These are phyloP conservation scores for Talaromyces funiculosus DNA, from an alignment of 2,329 filamentous ascomycete species.

Conservation along the genomic window DNA sequence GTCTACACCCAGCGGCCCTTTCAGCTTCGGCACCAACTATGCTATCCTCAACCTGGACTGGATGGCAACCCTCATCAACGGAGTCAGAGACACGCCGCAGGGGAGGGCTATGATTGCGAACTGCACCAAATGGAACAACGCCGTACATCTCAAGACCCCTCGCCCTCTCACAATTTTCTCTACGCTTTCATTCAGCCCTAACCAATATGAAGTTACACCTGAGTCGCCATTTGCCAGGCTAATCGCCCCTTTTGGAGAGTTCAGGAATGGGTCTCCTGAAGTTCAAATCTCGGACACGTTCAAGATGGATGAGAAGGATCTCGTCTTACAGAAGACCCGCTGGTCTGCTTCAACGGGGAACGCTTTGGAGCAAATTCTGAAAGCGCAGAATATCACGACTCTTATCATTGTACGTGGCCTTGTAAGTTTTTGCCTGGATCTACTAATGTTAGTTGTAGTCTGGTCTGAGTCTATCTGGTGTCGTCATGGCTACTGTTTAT, in stretches of 20 bases:
- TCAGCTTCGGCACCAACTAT: slow-evolving; percentile 31
- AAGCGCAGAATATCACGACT: slow-evolving; percentile 36
- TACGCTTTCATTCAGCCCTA: slow-evolving; percentile 33
- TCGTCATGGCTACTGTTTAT: slow-evolving; percentile 41
- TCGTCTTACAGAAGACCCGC: slow-evolving; percentile 39
- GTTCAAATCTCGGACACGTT: slow-evolving; percentile 33
- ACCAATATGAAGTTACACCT: slow-evolving; percentile 30
- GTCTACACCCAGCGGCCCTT: not conserved
- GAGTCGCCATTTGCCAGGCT: slow-evolving; percentile 32
- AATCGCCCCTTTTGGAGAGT: slow-evolving; percentile 23
- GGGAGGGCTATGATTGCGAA: slow-evolving; percentile 32
- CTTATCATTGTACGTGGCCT: slow-evolving; percentile 31
- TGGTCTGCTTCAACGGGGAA: slow-evolving; percentile 42
- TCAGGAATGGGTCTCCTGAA: slow-evolving; percentile 21
- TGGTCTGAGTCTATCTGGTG: slow-evolving; percentile 39
- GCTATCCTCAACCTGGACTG: slow-evolving; percentile 42
- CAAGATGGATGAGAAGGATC: slow-evolving; percentile 22
- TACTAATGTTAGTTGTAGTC: slow-evolving; percentile 22
- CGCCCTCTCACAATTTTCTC: slow-evolving; percentile 37
- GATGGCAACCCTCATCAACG: slow-evolving; percentile 27
- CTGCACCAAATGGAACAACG: slow-evolving; percentile 34
- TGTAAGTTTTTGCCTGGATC: not conserved
- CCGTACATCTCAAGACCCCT: slow-evolving; percentile 31
- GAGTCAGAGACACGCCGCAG: slow-evolving; percentile 27
- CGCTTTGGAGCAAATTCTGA: slow-evolving; percentile 37